phyloP scores from a whole-genome alignment of 1,284 basidiomycete species.

The Tremellales sp. region DNA sequence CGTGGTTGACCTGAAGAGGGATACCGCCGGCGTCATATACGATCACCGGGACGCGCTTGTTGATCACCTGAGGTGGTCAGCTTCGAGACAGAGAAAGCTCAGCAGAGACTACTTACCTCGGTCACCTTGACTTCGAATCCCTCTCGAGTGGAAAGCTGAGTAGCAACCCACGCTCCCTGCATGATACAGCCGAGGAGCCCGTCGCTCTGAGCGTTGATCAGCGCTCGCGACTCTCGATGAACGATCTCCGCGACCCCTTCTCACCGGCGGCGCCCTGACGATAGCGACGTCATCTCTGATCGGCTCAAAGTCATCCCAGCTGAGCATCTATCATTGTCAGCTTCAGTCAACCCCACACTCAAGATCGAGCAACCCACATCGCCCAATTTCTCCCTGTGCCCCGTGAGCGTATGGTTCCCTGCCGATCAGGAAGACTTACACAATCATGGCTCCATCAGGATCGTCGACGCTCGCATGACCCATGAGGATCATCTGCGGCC shows the following conservation, averaged over 20 bases:
- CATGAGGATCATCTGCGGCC: constrained; percentile 76
- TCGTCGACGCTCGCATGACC: constrained; percentile 76
- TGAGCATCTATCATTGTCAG: constrained; percentile 24
- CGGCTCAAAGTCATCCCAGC: constrained; percentile 26
- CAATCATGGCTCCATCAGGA: constrained; percentile 60
- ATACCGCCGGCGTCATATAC: constrained; percentile 79
- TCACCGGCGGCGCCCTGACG: constrained; percentile 42
- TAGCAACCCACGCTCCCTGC: constrained; percentile 44
- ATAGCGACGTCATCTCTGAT: constrained; percentile 38
- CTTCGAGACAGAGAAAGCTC: background rate
- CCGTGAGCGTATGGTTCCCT: background rate
- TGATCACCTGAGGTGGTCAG: constrained; percentile 54
- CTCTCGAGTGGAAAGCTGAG: constrained; percentile 57
- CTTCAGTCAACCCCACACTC: constrained; percentile 6
- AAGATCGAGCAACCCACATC: constrained; percentile 46
- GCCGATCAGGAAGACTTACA: constrained; percentile 36
- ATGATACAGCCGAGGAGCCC: constrained; percentile 41
- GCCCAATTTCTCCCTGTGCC: constrained; percentile 58
- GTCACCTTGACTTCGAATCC: constrained; percentile 91
- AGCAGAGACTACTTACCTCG: constrained; percentile 51
- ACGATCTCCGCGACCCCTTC: no score
- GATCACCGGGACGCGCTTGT: constrained; percentile 75
- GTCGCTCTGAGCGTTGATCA: constrained; percentile 19
- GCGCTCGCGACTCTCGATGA: background rate
- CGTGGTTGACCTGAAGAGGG: constrained; percentile 76